Percentiles rank a stretch among this genome's conserved stretches.
These are phyloP conservation scores for Phalaenopsis equestris DNA, from an alignment of 106 monocot genomes.

Conservation along the genomic window DNA sequence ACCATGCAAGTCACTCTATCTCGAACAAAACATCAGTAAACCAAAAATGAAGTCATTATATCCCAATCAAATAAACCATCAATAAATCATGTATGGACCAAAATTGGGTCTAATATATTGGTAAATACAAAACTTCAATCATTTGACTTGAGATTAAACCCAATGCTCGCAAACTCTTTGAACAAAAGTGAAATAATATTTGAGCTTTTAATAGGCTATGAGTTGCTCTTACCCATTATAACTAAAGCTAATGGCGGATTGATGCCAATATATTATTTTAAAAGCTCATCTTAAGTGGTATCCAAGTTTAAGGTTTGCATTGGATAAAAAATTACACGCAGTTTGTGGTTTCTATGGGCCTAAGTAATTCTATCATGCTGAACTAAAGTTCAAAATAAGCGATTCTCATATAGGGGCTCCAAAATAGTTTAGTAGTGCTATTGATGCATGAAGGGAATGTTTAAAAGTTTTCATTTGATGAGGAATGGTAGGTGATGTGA, in stretches of 20 bases:
- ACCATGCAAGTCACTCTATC: neutral
- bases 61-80: neutral
- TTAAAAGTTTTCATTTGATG: too few relatives aligned
- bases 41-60: neutral
- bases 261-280: neutral
- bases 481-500: too few relatives aligned
- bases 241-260: neutral
- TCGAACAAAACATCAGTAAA: neutral
- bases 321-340: neutral
- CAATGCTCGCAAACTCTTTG: neutral
- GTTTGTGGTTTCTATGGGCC: too few relatives aligned
- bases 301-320: neutral
- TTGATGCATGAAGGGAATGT: too few relatives aligned
- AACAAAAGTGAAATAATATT: neutral
- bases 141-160: neutral
- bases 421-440: too few relatives aligned
- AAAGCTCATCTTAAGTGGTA: neutral
- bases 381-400: too few relatives aligned
- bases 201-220: neutral
- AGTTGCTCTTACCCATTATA: neutral
- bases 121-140: neutral
- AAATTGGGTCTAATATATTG: neutral
- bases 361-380: too few relatives aligned
- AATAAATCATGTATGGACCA: neutral
- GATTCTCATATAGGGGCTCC: too few relatives aligned